Percentiles rank a stretch among this genome's conserved stretches.
These are phyloP conservation scores for Narthecium ossifragum DNA, from an alignment of 106 monocot species.

Conservation along the genomic window DNA sequence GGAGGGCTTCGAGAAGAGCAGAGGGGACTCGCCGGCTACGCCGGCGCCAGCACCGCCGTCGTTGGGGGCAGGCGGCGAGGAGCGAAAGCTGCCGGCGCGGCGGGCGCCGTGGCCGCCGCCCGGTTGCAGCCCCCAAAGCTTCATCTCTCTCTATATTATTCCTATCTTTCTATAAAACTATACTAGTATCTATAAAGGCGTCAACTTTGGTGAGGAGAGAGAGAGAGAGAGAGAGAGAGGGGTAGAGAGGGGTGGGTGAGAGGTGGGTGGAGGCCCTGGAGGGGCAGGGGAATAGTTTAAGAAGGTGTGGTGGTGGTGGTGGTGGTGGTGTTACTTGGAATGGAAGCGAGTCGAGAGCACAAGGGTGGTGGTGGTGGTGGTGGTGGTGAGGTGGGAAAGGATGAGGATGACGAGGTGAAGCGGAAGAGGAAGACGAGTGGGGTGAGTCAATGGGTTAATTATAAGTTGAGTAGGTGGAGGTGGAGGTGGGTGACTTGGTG, in stretches of 20 bases:
- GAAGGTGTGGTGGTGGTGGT: background rate
- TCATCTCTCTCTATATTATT: background rate
- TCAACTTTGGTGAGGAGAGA: background rate
- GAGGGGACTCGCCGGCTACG: conserved; percentile 7
- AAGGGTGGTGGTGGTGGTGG: too few relatives aligned
- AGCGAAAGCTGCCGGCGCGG: conserved; percentile 23
- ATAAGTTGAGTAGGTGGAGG: background rate
- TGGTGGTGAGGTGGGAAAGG: background rate
- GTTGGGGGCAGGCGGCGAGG: conserved; percentile 12
- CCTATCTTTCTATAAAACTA: background rate
- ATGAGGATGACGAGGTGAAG: background rate
- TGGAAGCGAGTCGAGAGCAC: too few relatives aligned
- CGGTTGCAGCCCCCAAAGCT: background rate
- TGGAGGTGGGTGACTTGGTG: background rate
- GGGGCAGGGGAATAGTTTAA: background rate
- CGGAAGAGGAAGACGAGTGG: background rate
- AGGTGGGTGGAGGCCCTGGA: too few relatives aligned
- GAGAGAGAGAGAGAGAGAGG: background rate
- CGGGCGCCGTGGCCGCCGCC: conserved; percentile 8
- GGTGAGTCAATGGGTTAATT: background rate
- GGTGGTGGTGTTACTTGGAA: background rate
- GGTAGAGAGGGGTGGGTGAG: background rate
- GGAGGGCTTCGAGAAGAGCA: too few relatives aligned
- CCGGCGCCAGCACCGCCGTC: background rate
- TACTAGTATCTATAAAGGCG: too few relatives aligned